Evolutionary conservation across 2,329 filamentous ascomycete genomes (phyloP).

Genomic region (Microdochium nivale): DNA sequence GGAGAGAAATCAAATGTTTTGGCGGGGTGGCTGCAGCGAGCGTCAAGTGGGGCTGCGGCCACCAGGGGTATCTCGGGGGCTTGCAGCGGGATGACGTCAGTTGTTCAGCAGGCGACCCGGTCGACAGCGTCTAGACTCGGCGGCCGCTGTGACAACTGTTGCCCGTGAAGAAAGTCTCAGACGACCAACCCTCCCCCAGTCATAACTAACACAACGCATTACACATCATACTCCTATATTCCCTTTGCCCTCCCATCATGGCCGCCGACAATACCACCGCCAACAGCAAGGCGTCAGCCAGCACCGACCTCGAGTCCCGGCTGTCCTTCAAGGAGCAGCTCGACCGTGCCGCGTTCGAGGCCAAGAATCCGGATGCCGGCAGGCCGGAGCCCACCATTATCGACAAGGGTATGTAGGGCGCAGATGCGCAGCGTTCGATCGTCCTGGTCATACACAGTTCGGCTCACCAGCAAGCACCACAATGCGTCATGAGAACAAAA

Average conservation of each 20-base stretch:
- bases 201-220: too few relatives aligned
- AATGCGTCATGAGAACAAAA: neutral
- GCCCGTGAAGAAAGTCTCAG: neutral
- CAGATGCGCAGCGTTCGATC: too few relatives aligned
- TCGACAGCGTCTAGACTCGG: neutral
- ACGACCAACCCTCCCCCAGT: too few relatives aligned
- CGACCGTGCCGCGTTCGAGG: conserved; percentile 29
- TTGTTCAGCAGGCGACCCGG: neutral
- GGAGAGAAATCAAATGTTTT: neutral
- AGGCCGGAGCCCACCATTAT: conserved; percentile 23
- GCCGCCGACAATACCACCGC: conserved; percentile 1
- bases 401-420: conserved; percentile 29
- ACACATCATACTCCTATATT: too few relatives aligned
- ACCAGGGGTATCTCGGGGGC: neutral
- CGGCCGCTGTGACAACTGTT: neutral
- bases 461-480: neutral
- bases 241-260: conserved; percentile 1
- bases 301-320: conserved; percentile 6
- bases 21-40: neutral
- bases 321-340: conserved; percentile 34
- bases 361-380: conserved; percentile 15
- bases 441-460: too few relatives aligned
- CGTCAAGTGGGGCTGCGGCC: neutral
- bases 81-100: conserved; percentile 1
- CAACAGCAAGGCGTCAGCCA: conserved; percentile 6